A percentile compares a stretch with the other conserved stretches of the same genome.
These are phyloP conservation scores for Diaporthe batatas DNA, from an alignment of 2,329 filamentous ascomycete species.

Conservation along the genomic window DNA sequence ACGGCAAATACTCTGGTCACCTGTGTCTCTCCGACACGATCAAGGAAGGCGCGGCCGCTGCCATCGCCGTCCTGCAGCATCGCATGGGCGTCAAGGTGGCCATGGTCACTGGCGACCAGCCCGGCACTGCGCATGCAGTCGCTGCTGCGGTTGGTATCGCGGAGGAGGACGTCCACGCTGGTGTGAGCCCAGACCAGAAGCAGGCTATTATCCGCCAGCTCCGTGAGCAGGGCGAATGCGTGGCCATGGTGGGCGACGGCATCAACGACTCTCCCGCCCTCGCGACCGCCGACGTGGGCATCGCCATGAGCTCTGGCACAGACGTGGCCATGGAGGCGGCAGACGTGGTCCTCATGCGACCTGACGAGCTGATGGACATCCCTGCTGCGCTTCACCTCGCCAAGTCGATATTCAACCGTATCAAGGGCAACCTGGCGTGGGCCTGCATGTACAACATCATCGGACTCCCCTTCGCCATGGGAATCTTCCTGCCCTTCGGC, in stretches of 20 bases:
- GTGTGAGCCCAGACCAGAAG: constrained; percentile 92
- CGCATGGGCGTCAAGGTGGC: constrained; percentile 88
- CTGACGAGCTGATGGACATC: constrained; percentile 92
- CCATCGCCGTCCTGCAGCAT: constrained; percentile 80
- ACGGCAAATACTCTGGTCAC: constrained; percentile 83
- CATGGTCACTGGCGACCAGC: constrained; percentile 94
- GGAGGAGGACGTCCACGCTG: constrained; percentile 81
- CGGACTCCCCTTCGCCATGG: constrained; percentile 96
- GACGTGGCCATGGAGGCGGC: constrained; percentile 99
- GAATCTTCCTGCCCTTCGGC: constrained; percentile 90
- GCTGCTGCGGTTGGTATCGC: constrained; percentile 86
- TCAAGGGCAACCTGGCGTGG: constrained; percentile 94
- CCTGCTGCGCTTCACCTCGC: constrained; percentile 87
- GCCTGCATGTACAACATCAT: constrained; percentile 93
- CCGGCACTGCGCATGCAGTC: constrained; percentile 85
- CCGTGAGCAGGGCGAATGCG: constrained; percentile 79
- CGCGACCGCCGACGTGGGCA: constrained; percentile 91
- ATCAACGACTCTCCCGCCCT: constrained; percentile 98
- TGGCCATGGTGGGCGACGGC: constrained; percentile 98
- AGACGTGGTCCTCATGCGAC: constrained; percentile 94
- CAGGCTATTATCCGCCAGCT: constrained; percentile 85
- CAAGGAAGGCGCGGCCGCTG: constrained; percentile 86
- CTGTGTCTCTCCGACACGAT: constrained; percentile 90
- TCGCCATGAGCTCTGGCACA: constrained; percentile 91
- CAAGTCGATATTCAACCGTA: constrained; percentile 87